Evolutionary conservation across 2,329 filamentous ascomycete genomes (phyloP).

Genomic region (Byssoonygena ceratinophila): DNA sequence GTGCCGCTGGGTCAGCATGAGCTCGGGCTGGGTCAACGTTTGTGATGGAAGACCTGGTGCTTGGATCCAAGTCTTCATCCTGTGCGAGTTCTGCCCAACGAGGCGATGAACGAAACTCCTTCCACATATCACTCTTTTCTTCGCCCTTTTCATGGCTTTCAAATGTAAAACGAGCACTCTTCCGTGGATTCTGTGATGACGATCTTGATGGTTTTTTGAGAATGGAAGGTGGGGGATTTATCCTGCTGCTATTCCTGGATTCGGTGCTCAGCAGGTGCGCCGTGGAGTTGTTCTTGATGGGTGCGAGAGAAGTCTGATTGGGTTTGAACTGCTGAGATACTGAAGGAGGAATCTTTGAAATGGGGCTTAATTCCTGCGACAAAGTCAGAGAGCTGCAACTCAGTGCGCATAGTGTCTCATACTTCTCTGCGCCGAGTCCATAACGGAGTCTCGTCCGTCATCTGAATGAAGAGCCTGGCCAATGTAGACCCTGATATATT

Average conservation of each 20-base stretch:
- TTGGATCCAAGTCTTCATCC: neutral
- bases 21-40: slow-evolving; percentile 18
- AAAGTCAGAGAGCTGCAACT: neutral
- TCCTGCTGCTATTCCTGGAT: slow-evolving; percentile 11
- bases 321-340: neutral
- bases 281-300: slow-evolving; percentile 5
- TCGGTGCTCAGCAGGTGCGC: neutral
- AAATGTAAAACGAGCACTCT: slow-evolving; percentile 5
- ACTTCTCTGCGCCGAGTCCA: slow-evolving; percentile 12
- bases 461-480: slow-evolving; percentile 36
- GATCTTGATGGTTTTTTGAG: slow-evolving; percentile 31
- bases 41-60: neutral
- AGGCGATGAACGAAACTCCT: neutral
- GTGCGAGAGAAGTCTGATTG: neutral
- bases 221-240: slow-evolving; percentile 29
- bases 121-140: neutral
- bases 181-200: slow-evolving; percentile 7
- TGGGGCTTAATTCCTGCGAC: neutral
- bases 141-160: neutral
- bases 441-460: slow-evolving; percentile 25
- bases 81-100: neutral
- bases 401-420: neutral
- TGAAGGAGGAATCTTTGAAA: neutral
- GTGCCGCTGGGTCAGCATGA: neutral
- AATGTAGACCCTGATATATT: slow-evolving; percentile 33